Evolutionary conservation across 805 yeast genomes (phyloP).

Genomic region (Ogataea philodendri): DNA sequence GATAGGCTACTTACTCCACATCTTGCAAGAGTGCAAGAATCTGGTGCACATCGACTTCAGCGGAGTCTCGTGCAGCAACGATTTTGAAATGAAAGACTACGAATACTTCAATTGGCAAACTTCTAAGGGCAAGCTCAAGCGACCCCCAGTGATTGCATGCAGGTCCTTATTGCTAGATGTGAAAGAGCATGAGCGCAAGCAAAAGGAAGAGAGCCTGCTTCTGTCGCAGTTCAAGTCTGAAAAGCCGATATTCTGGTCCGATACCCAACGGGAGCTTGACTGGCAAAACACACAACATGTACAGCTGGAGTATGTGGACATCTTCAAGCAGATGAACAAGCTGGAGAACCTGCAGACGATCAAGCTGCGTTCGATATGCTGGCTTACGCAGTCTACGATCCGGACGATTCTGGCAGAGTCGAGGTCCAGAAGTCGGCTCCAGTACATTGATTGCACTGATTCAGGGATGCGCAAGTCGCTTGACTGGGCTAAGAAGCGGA

Average conservation of each 20-base stretch:
- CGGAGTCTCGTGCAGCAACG: conserved; percentile 60
- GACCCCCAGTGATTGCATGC: conserved; percentile 13
- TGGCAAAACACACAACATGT: conserved; percentile 28
- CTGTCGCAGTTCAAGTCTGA: conserved; percentile 14
- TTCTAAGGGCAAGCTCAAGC: conserved; percentile 19
- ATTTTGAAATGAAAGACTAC: conserved; percentile 52
- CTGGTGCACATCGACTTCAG: conserved; percentile 56
- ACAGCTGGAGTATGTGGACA: conserved; percentile 48
- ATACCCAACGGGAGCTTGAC: conserved; percentile 36
- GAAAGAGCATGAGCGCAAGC: conserved; percentile 15
- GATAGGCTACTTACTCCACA: conserved; percentile 67
- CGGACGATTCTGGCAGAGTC: conserved; percentile 19
- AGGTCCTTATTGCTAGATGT: conserved; percentile 35
- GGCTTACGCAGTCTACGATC: conserved; percentile 34
- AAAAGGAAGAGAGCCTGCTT: conserved; percentile 23
- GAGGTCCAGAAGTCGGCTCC: conserved; percentile 15
- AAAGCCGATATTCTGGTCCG: conserved; percentile 29
- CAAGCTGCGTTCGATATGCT: conserved; percentile 34
- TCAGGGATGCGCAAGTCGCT: conserved; percentile 49
- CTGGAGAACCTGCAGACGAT: conserved; percentile 21
- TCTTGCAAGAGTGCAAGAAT: conserved; percentile 66
- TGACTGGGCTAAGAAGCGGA: conserved; percentile 42
- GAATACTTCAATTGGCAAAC: conserved; percentile 36
- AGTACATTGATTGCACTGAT: conserved; percentile 40
- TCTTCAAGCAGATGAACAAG: conserved; percentile 28